Evolutionary conservation across 257 asterid genomes (phyloP).

Genomic region (Scutellaria minor): DNA sequence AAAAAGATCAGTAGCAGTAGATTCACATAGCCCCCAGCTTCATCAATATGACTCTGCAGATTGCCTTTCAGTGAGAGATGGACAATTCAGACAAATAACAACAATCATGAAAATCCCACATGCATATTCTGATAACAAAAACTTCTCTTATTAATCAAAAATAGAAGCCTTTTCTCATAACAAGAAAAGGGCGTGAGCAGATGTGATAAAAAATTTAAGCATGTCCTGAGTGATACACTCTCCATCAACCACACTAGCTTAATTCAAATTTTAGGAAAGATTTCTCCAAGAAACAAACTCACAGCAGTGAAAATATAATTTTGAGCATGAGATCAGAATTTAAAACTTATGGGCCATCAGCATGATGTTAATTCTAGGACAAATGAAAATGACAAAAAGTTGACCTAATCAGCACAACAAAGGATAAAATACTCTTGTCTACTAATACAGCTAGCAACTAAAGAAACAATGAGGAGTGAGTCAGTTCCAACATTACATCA

Average conservation of each 20-base stretch:
- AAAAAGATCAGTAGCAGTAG: not conserved
- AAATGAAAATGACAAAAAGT: not conserved
- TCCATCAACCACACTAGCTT: not conserved
- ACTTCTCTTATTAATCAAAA: not conserved
- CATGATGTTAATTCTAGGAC: not conserved
- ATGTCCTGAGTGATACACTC: not conserved
- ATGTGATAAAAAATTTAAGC: not conserved
- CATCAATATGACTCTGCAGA: not conserved
- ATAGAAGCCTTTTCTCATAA: not conserved
- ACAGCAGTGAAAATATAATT: too few relatives aligned
- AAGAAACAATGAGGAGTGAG: conserved; percentile 9
- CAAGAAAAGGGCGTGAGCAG: not conserved
- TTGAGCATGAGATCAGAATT: too few relatives aligned
- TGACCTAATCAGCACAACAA: not conserved
- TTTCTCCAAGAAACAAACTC: too few relatives aligned
- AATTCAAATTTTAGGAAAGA: too few relatives aligned
- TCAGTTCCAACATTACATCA: not conserved
- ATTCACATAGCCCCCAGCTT: conserved; percentile 18
- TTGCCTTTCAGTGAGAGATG: conserved; percentile 1
- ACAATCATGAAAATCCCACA: conserved; percentile 4
- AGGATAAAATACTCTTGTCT: not conserved
- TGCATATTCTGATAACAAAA: not conserved
- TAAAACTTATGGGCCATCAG: too few relatives aligned
- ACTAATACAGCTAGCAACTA: not conserved
- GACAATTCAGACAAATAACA: not conserved